Base-by-base conservation (phyloP, 257 asterid genomes). In the Lantana camara region DNA sequence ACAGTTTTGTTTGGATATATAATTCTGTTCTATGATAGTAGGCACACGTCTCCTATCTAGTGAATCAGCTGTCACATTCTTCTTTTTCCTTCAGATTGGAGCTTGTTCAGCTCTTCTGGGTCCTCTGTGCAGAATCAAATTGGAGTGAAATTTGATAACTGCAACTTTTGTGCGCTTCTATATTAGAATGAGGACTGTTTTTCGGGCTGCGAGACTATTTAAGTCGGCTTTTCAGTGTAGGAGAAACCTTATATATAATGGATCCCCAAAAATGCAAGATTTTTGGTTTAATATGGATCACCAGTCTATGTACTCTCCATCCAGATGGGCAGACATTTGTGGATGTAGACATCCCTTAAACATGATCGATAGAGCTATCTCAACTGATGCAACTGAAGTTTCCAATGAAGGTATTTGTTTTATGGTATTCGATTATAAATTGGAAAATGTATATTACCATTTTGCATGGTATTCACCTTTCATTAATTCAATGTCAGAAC, bases 331-430 rank as follows among this genome's bases (percentile, higher is more conserved):
- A n/a, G 77, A 67, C 72, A 48, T 76, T 53, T 73, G 55, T 63
- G 79, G 59, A 51, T 48, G 60, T 60, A 74, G 77, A 15, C 80
- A 69, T 63, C 75, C 75, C 16, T 74, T 72, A 17, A n/a, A 47
- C 60, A 41, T 55, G 71, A 63, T 51, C 48, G 75, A 65, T 67
- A 76, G 88, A 83, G 76, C 76, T 56, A 49, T 82, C 70, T 80
- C 79, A 11, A 63, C 84, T 7, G 79, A 73, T 53, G 88, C 84
- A 62, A 89, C 83, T 69, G 64, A 73, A 63, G 76, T 66, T 73
- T 23, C 77, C 70, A 67, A 57, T 53, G 80, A 81, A 93, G 99
- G 97, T 92, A 54, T 38, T 24, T 53, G 15, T n/a, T n/a, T n/a
- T n/a, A n/a, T n/a, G n/a, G n/a, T n/a, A n/a, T n/a, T n/a, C n/a